A percentile compares a stretch with the other conserved stretches of the same genome.
Evolutionary conservation across 163 green algal species (phyloP).

Genomic region (Scenedesmus sp.): DNA sequence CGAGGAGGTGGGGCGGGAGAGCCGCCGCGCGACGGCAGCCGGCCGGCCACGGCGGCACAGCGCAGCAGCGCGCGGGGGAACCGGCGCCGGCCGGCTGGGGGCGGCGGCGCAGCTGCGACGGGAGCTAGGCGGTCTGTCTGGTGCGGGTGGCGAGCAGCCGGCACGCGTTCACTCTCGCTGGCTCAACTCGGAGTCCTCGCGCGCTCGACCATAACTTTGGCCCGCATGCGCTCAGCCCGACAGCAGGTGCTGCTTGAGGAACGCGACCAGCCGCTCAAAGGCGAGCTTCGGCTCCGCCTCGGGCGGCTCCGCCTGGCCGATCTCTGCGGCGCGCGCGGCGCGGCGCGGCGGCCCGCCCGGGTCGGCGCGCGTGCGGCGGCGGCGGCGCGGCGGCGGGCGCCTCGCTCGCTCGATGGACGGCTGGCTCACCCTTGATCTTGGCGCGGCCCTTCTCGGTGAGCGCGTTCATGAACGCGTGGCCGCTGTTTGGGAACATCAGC

Average conservation of each 20-base stretch:
- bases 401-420: background rate
- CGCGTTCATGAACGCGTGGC: constrained; percentile 47
- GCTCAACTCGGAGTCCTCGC: no score
- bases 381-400: background rate
- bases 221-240: no score
- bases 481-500: constrained; percentile 35
- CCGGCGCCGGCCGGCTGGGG: no score
- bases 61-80: no score
- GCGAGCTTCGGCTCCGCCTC: constrained; percentile 39
- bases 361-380: background rate
- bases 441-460: constrained; percentile 24
- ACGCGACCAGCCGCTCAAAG: constrained; percentile 43
- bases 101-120: no score
- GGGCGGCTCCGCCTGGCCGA: constrained; percentile 35
- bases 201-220: no score
- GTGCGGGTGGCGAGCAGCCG: background rate
- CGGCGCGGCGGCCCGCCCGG: no score
- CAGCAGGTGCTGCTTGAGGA: constrained; percentile 53
- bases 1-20: no score
- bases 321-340: constrained; percentile 41
- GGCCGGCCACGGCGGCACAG: no score
- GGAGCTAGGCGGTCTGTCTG: no score
- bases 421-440: constrained; percentile 30
- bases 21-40: no score
- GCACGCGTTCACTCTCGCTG: no score